These are phyloP conservation scores for Vaccinium darrowii DNA, from an alignment of 148 eudicot species.

Conservation along the genomic window DNA sequence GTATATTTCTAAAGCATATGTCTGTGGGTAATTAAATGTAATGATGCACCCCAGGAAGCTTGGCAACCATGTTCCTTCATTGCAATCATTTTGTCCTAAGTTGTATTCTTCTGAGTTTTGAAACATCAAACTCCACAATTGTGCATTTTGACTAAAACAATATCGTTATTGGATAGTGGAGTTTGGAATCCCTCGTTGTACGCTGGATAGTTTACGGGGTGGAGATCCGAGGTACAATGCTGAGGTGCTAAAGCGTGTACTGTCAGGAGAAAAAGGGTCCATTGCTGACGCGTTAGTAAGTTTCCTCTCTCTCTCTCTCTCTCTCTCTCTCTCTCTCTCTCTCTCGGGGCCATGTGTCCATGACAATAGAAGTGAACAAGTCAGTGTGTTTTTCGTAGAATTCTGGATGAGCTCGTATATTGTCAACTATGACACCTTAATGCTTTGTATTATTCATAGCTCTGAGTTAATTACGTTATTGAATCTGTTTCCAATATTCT, in stretches of 20 bases:
- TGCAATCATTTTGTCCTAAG: neutral
- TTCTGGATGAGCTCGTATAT: neutral
- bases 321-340: neutral
- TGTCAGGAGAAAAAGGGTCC: conserved; percentile 13
- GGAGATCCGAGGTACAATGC: conserved; percentile 95
- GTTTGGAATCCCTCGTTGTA: conserved; percentile 90
- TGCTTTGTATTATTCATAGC: neutral
- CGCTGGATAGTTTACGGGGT: conserved; percentile 69
- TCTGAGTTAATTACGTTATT: neutral
- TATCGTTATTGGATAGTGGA: conserved; percentile 57
- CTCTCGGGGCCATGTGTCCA: neutral
- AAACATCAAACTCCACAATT: neutral
- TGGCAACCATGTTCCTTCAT: neutral
- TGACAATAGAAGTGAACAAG: neutral
- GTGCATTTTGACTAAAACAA: conserved; percentile 9
- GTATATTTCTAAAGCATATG: neutral
- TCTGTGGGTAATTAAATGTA: neutral
- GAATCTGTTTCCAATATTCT: neutral
- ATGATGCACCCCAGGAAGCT: neutral
- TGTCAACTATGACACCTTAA: neutral
- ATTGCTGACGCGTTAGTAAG: conserved; percentile 53
- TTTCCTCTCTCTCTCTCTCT: neutral
- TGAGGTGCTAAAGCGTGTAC: conserved; percentile 25
- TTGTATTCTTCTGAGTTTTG: neutral
- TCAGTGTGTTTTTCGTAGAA: neutral